These are phyloP conservation scores for Bacterosira constricta DNA, from an alignment of 108 stramenopile species.

Conservation along the genomic window DNA sequence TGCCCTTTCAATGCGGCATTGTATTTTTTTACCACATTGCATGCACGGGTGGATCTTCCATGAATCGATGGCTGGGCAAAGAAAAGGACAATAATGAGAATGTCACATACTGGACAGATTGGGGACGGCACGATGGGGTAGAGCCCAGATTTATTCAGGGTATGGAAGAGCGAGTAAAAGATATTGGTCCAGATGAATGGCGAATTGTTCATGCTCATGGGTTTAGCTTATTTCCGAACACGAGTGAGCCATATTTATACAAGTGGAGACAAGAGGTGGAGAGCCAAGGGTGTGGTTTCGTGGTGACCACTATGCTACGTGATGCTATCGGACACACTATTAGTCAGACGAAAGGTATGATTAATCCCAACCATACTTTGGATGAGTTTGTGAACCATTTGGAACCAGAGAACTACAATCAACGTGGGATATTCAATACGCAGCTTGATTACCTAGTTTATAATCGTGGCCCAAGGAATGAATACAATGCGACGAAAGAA, in stretches of 20 bases:
- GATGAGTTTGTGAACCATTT: conserved; percentile 27
- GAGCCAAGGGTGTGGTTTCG: conserved; percentile 28
- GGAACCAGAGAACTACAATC: conserved; percentile 28
- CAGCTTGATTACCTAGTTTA: conserved; percentile 47
- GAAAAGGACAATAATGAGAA: conserved; percentile 28
- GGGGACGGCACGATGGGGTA: conserved; percentile 31
- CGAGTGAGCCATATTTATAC: conserved; percentile 33
- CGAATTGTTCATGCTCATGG: conserved; percentile 53
- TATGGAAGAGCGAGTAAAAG: conserved; percentile 20
- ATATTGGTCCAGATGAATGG: conserved; percentile 26
- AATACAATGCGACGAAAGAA: conserved; percentile 35
- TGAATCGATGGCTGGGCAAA: conserved; percentile 46
- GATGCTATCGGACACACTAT: conserved; percentile 45
- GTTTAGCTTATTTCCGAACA: conserved; percentile 37
- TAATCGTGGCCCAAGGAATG: conserved; percentile 39
- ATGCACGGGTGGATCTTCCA: conserved; percentile 39
- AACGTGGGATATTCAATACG: conserved; percentile 34
- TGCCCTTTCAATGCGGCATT: conserved; percentile 27
- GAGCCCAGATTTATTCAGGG: conserved; percentile 26
- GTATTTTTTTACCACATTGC: conserved; percentile 47
- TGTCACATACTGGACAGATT: conserved; percentile 43
- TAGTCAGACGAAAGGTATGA: conserved; percentile 31
- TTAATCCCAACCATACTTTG: conserved; percentile 14
- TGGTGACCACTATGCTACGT: conserved; percentile 36
- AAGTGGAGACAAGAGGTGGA: conserved; percentile 45